Percentiles rank a stretch among this genome's conserved stretches.
phyloP scores from a whole-genome alignment of 2,329 filamentous ascomycete species.

The Claviceps pazoutovae region DNA sequence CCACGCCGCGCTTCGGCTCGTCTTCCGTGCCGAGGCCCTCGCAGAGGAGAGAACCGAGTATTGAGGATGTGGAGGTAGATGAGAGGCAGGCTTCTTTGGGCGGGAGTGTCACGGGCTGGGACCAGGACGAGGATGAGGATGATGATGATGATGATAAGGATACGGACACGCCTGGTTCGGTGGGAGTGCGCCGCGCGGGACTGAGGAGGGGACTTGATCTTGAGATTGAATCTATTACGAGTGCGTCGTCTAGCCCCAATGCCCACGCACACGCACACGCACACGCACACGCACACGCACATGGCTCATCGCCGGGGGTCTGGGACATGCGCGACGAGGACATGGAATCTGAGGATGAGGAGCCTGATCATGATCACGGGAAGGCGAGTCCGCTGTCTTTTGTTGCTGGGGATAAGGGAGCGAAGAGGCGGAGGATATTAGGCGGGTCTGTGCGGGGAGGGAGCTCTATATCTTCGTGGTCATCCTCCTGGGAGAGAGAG shows the following conservation, averaged over 20 bases:
- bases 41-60: constrained; percentile 13
- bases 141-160: background rate
- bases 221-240: background rate
- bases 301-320: too few species aligned
- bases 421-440: constrained; percentile 6
- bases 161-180: too few species aligned
- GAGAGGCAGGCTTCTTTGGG: constrained; percentile 3
- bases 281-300: too few species aligned
- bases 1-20: constrained; percentile 25
- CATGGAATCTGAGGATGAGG: too few species aligned
- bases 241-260: background rate
- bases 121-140: background rate
- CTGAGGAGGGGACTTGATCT: background rate
- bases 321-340: too few species aligned
- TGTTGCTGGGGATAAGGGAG: constrained; percentile 6
- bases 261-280: too few species aligned
- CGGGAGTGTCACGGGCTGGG: background rate
- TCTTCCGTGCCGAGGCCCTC: constrained; percentile 18
- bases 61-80: constrained; percentile 22
- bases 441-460: constrained; percentile 15
- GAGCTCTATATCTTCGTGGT: constrained; percentile 5
- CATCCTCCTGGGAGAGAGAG: too few species aligned
- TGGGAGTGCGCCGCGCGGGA: background rate
- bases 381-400: background rate
- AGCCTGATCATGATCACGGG: background rate